Percentiles rank a stretch among this genome's conserved stretches.
These are phyloP conservation scores for Arabis hirsuta DNA, from an alignment of 345 rosid genomes.

Conservation along the genomic window DNA sequence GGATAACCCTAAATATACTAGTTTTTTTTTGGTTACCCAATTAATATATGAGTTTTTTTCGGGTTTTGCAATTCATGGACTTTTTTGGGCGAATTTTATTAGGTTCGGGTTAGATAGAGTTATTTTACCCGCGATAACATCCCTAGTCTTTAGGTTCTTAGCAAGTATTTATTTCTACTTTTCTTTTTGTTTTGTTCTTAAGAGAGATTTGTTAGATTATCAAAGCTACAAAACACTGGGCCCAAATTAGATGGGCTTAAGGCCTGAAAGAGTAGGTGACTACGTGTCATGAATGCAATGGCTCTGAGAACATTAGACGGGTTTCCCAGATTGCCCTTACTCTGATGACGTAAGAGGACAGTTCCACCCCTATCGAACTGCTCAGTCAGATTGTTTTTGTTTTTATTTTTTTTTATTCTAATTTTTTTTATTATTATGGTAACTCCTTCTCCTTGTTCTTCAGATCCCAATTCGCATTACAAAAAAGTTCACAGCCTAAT, in stretches of 20 bases:
- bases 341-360: not conserved
- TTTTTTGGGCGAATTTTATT: too few relatives aligned
- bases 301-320: conserved; percentile 20
- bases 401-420: not conserved
- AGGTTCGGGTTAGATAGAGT: too few relatives aligned
- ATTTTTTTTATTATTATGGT: not conserved
- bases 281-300: conserved; percentile 37
- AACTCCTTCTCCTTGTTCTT: conserved; percentile 13
- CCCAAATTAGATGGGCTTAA: conserved; percentile 10
- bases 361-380: not conserved
- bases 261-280: conserved; percentile 5
- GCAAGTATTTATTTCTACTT: too few relatives aligned
- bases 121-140: too few relatives aligned
- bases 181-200: too few relatives aligned
- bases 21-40: too few relatives aligned
- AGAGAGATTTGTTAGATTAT: too few relatives aligned
- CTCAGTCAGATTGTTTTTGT: not conserved
- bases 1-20: too few relatives aligned
- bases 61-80: too few relatives aligned
- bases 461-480: conserved; percentile 44
- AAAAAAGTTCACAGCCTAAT: conserved; percentile 22
- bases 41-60: too few relatives aligned
- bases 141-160: too few relatives aligned
- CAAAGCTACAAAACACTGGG: not conserved
- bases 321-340: conserved; percentile 19